phyloP scores from a whole-genome alignment of 805 yeast genomes.

The Schwanniomyces occidentalis region DNA sequence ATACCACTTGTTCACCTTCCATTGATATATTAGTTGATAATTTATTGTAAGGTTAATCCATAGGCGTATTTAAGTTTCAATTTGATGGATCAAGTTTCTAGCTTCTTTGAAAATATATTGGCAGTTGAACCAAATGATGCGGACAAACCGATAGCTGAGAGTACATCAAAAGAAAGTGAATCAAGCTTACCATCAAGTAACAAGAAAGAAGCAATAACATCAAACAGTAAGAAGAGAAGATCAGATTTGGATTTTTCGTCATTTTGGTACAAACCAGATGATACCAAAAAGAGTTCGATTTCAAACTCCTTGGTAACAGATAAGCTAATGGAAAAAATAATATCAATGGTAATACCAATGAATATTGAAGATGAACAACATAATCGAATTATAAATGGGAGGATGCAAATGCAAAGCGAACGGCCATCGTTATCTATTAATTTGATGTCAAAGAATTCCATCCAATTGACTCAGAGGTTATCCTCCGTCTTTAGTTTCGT shows the following conservation, averaged over 20 bases:
- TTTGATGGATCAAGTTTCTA: conserved; percentile 38
- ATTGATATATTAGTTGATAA: no score
- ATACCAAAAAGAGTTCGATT: conserved; percentile 19
- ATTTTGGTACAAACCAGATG: conserved; percentile 26
- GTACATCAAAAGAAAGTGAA: background rate
- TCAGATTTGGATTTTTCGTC: conserved; percentile 18
- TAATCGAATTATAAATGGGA: conserved; percentile 41
- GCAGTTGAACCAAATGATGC: conserved; percentile 21
- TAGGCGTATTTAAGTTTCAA: background rate
- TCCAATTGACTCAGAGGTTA: conserved; percentile 60
- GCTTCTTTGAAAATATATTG: conserved; percentile 36
- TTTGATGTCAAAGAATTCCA: conserved; percentile 66
- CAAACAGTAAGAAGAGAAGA: conserved; percentile 3
- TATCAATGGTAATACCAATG: conserved; percentile 73
- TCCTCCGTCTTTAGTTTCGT: conserved; percentile 61
- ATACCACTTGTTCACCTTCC: no score
- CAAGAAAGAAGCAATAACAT: background rate
- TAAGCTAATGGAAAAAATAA: conserved; percentile 67
- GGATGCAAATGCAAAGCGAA: conserved; percentile 60
- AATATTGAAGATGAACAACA: conserved; percentile 43
- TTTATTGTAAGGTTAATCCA: no score
- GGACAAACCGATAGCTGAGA: background rate
- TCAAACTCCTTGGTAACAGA: conserved; percentile 48
- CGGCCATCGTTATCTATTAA: conserved; percentile 73
- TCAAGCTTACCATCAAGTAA: background rate